Evolutionary conservation across 495 filamentous ascomycete genomes (phyloP), one percentile per base, ranked within the genome.

Genomic region (Letharia lupina): DNA sequence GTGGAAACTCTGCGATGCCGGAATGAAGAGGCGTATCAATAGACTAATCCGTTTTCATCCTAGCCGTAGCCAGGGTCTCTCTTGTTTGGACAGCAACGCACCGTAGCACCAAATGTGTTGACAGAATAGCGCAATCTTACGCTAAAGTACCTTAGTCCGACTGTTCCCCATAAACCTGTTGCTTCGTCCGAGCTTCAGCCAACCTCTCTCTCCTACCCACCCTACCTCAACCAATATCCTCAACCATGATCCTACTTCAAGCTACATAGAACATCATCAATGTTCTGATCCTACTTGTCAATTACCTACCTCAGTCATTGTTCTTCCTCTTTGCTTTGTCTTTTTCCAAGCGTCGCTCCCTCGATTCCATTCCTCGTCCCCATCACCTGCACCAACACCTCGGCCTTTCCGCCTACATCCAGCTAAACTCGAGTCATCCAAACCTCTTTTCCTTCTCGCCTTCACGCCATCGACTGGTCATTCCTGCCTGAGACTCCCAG

Each of bases 231-330:
- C 67, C 48, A 33, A 60, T 44, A 59, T 31, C 40, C 8, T 45
- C 63, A 50, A 69, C 56, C 64, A 69, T 69, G 62, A 69, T 71
- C 68, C 60, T 71, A 56, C 60, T 73, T 58, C 67, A 70, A 60
- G 52, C 31, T 56, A 41, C 68, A 67, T 65, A 35, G 0, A 11
- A 2, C 28, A 57, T 62, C 69, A 67, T 65, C 63, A 72, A 65
- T 70, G 65, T 60, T 62, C 69, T 76, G 68, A 74, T 71, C 71
- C 68, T 70, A 68, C 70, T 47, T 61, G 60, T 70, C 66, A 74
- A 67, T 70, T 65, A 68, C 68, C 39, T 65, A 69, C 68, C 70
- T 74, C 71, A 61, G 70, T 70, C 63, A 65, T 70, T 71, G 62
- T 74, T 70, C 48, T 65, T 65, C 39, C 64, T 31, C 66, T 72